Evolutionary conservation across 306 rosid genomes (phyloP).

Genomic region (Acmispon strigosus): DNA sequence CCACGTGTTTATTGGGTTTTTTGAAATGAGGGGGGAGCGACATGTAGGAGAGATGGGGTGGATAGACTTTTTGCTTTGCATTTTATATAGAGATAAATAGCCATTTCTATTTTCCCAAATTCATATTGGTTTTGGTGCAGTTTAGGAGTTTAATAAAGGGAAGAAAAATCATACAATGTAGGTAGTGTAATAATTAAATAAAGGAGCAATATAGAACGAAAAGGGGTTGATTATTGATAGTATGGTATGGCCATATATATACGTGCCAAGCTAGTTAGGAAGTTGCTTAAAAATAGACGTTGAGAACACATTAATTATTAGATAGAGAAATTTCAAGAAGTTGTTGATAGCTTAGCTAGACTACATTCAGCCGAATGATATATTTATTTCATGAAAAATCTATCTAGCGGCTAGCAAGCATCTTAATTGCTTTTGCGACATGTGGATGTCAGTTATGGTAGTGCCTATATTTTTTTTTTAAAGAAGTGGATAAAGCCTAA

Average conservation of each 20-base stretch:
- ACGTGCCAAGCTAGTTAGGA: too few species aligned
- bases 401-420: neutral
- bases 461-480: too few species aligned
- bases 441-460: neutral
- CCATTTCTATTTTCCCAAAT: too few species aligned
- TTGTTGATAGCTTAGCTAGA: neutral
- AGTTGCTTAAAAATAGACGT: neutral
- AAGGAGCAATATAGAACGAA: neutral
- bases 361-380: neutral
- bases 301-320: neutral
- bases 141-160: neutral
- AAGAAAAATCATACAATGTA: neutral
- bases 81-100: neutral
- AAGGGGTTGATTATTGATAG: neutral
- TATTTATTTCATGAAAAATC: neutral
- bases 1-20: too few species aligned
- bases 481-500: too few species aligned
- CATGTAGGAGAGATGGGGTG: too few species aligned
- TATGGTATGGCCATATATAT: too few species aligned
- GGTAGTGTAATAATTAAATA: neutral
- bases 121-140: too few species aligned
- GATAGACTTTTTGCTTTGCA: too few species aligned
- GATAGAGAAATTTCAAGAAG: neutral
- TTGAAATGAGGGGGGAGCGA: too few species aligned
- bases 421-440: neutral